Evolutionary conservation across 2,329 filamentous ascomycete genomes (phyloP), one percentile per base, ranked within the genome.

Genomic region (Penicillium sp.): DNA sequence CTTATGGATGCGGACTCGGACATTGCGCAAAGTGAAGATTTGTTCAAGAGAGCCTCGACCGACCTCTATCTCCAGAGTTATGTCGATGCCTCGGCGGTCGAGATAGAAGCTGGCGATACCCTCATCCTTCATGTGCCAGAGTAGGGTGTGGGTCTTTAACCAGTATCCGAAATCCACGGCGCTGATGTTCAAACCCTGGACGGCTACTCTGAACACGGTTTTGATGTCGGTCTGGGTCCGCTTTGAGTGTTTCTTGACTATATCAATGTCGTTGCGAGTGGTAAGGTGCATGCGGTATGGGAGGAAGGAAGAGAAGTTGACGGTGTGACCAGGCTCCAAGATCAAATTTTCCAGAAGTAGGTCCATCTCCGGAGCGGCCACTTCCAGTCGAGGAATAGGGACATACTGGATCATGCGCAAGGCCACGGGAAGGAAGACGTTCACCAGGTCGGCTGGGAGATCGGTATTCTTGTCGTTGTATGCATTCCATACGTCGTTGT

Each of bases 131-230:
- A 96, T 79, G 22, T 85, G 84, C 44, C 95, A 77, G 2, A 95
- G 63, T 2, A 89, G 86, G 13, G 85, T 84, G 68, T 94, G 92
- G 0, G 89, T 80, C 9, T 88, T 87, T 28, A 96, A 76, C 84
- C 92, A 95, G 75, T 92, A 97, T 22, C 92, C 92, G 28, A 97
- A 79, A 56, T 96, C 91, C 22, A 92, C 85, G 2, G 92, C 92
- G 36, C 88, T 85, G 48, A 94, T 79, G 0, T 90, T 95, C 8
- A 97, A 75, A 0, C 92, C 92, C 57, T 90, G 86, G 35, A 96
- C 75, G 56, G 88, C 89, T 64, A 95, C 80, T 1, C 88, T 89
- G 58, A 94, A 80, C 2, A 88, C 77, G 0, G 89, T 91, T 22
- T 84, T 87, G 49, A 87, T 77, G n/a, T 74, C 75, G 0, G 88